Evolutionary conservation across 257 asterid genomes (phyloP), one percentile per base, ranked within the genome.

Genomic region (Cynanchum wilfordii): DNA sequence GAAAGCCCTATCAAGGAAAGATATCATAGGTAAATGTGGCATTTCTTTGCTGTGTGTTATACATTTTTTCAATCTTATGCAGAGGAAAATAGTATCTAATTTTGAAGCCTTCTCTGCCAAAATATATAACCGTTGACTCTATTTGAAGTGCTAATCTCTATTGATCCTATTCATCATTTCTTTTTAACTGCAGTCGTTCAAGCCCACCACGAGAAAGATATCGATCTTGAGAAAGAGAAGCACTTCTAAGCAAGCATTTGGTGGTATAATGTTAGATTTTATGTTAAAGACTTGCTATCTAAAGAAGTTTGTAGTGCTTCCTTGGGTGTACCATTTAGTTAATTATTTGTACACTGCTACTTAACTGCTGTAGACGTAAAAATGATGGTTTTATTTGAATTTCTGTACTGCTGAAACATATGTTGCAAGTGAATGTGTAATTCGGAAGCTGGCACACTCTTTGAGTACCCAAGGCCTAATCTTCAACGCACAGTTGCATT

Each of bases 191-290:
- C 89, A 88, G 90, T 80, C 95, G 88, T 65, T 86, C 89, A 40
- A 88, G 95, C 2, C 87, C 89, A 66, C 77, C 81, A 20, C 91
- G 87, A 30, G 88, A 84, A 75, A 85, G 93, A 75, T 87, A 92
- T 71, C 84, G 89, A 68, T 85, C 97, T 71, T 85, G 58, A 47
- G 40, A 52, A 69, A 22, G 85, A 89, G 20, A 86, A 87, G 81
- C 52, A 77, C 70, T 29, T 54, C 40, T 36, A 17, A 16, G 68
- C 30, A 54, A 7, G 57, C 22, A 33, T 68, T 29, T 65, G 70
- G 40, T 67, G n/a, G 74, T 17, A 27, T 40, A 59, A 3, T 55
- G 6, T 67, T n/a, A 24, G 19, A 11, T 10, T 44, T 42, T 20
- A 22, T n/a, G 49, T 8, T 22, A 5, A 13, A 17, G 11, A 8